A percentile compares a stretch with the other conserved stretches of the same genome.
These are phyloP conservation scores for Daldinia sp. DNA, from an alignment of 2,329 filamentous ascomycete genomes.

Conservation along the genomic window DNA sequence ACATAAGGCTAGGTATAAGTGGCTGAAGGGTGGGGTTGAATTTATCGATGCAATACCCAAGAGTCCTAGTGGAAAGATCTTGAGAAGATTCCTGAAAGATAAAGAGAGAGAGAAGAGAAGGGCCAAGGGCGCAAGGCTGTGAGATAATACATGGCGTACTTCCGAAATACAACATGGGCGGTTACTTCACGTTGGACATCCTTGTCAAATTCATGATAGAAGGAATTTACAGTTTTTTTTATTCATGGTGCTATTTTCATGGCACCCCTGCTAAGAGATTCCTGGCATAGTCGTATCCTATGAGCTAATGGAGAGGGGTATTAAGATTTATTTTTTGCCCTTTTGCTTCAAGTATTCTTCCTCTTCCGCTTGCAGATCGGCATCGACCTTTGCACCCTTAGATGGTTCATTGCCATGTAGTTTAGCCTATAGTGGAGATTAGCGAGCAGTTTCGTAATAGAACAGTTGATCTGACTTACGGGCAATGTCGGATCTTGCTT, in stretches of 20 bases:
- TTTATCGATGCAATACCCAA: constrained; percentile 69
- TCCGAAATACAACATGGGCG: not conserved
- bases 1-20: constrained; percentile 67
- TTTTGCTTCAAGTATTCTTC: constrained; percentile 70
- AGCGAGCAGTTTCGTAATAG: constrained; percentile 16
- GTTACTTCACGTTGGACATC: not conserved
- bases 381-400: constrained; percentile 75
- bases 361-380: constrained; percentile 73
- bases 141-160: constrained; percentile 34
- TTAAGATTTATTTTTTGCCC: constrained; percentile 53
- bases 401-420: constrained; percentile 78
- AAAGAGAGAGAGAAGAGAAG: constrained; percentile 70
- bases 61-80: constrained; percentile 71
- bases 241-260: not conserved
- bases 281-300: not conserved
- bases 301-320: not conserved
- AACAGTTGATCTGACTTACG: constrained; percentile 50
- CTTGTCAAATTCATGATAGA: not conserved
- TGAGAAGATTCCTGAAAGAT: constrained; percentile 69
- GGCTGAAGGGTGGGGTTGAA: constrained; percentile 61
- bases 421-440: constrained; percentile 56
- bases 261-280: not conserved
- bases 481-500: constrained; percentile 70
- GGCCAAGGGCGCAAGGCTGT: constrained; percentile 68
- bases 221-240: constrained; percentile 5